Evolutionary conservation across 116 monocot species (phyloP), one percentile per base, ranked within the genome.

Genomic region (Dioscorea cayenensis): DNA sequence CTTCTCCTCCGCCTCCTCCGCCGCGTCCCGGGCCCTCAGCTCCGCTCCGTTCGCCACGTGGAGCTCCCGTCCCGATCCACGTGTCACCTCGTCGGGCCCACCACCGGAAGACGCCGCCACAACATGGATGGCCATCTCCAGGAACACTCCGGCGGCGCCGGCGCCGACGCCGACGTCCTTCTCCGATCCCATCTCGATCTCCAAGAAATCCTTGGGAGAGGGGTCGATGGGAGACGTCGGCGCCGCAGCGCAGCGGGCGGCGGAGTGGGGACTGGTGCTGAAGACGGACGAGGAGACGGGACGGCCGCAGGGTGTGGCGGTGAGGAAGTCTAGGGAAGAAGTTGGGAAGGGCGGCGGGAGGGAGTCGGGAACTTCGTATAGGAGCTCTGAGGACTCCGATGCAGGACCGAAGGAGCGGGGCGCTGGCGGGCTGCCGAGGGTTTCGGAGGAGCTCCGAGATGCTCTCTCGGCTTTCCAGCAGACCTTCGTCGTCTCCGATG

Each of bases 401-500:
- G 18, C 66, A 27, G 79, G 71, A 11, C 66, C 21, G 22, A 76
- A 35, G 21, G 78, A 52, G 29, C 74, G 19, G 55, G 75, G 67
- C 25, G 73, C 22, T 55, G 73, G 62, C 5, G 81, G 72, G 20
- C 11, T 93, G 43, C 93, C 93, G 14, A 75, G 88, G 75, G 86
- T 97, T 37, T 93, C 97, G 50, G 90, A 90, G 86, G 93, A 97
- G 69, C 88, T 97, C 11, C 75, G 81, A 49, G 97, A 88, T 3
- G 97, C 86, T 28, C 77, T 97, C 25, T 97, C 97, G 36, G 97
- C 97, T 11, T 97, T 97, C 81, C 90, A 92, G 76, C 97, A 97
- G 77, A 90, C 97, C 3, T 97, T 97, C 70, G 97, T 97, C 51
- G 97, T 97, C 59, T 88, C 88, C 5, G 97, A 97, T 48, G 93